Percentiles rank a stretch among this genome's conserved stretches.
Evolutionary conservation across 148 eudicot species (phyloP).

Genomic region (Mesembryanthemum crystallinum): DNA sequence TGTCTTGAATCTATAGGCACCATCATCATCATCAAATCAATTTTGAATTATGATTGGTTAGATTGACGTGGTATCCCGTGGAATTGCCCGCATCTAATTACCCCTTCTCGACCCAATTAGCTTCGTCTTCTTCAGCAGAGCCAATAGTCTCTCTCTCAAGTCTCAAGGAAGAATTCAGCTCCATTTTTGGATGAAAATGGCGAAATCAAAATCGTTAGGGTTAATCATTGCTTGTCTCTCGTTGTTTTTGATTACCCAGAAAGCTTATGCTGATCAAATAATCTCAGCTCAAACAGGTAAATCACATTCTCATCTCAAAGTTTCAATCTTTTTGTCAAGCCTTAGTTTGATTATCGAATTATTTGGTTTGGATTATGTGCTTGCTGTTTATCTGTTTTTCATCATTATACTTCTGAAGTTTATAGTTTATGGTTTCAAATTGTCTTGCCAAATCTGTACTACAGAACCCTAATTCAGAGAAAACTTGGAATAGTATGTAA

Average conservation of each 20-base stretch:
- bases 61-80: conserved; percentile 18
- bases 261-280: conserved; percentile 50
- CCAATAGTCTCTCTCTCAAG: neutral
- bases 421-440: neutral
- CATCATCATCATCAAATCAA: neutral
- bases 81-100: conserved; percentile 11
- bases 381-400: neutral
- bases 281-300: conserved; percentile 60
- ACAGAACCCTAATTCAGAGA: conserved; percentile 1
- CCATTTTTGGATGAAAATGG: neutral
- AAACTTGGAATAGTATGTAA: neutral
- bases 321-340: conserved; percentile 8
- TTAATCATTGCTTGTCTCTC: conserved; percentile 17
- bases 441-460: neutral
- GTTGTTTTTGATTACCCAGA: conserved; percentile 27
- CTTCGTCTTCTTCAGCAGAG: neutral
- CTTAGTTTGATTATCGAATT: neutral
- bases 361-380: neutral
- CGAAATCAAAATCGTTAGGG: conserved; percentile 27
- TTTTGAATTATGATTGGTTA: conserved; percentile 23
- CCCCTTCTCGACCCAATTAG: no score
- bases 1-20: no score
- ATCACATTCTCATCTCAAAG: neutral
- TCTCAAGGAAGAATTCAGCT: neutral
- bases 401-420: neutral